Base-by-base conservation (phyloP, 371 early-diverging fungal genomes). In the Lichtheimia corymbifera region DNA sequence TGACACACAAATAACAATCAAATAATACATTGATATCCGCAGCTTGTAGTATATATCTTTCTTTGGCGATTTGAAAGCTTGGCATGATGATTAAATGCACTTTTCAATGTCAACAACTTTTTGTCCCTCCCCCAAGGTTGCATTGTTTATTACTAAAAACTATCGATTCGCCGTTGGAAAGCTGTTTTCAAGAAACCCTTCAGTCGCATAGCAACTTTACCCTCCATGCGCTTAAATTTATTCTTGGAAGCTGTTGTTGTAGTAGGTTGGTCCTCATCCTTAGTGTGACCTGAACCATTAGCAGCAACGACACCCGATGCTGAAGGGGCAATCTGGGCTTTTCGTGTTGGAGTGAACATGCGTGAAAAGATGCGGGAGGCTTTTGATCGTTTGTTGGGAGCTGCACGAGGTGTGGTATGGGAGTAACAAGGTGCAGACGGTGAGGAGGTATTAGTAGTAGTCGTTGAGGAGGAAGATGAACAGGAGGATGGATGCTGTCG, bases 131-230 rank as follows among this genome's bases (percentile, higher is more conserved):
- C 35, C 35, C 35, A 35, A 35, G 35, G 9, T 35, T 35, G 9
- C 11, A 2, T 35, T 2, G 5, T 28, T 35, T 35, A 35, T 35
- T 35, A 35, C 35, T 35, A 35, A 35, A 35, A 35, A 11, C 35
- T 35, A 35, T 35, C 35, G n/a, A 35, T 53, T n/a, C 67, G 62
- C 40, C 62, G 58, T 43, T 67, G 67, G 53, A 67, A 67, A 0
- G 63, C 67, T 40, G 55, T 40, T 44, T 67, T 67, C 35, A 67
- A 44, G 41, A 67, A 49, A 27, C 60, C 63, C 54, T 62, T 62
- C 20, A 67, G 24, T 18, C 67, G 52, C 30, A 30, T 28, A 13
- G 59, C 51, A 47, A 67, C 25, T 49, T 52, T 67, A 24, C 30
- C 49, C 27, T 67, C 67, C 11, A 67, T 59, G 2, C 27, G 22